phyloP scores from a whole-genome alignment of 805 yeast genomes.

The Nakazawaea populi region DNA sequence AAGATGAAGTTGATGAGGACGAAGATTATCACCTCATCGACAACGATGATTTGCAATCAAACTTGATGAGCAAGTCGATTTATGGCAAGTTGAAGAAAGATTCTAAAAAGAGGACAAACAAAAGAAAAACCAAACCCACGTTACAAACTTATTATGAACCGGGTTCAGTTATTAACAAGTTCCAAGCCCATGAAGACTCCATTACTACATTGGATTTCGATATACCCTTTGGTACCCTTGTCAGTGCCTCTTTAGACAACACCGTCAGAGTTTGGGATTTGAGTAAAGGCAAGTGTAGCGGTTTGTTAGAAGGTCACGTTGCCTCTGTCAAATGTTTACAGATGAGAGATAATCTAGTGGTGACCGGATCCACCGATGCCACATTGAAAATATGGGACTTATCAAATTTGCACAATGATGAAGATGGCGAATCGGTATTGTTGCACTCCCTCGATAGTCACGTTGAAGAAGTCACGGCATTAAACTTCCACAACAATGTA shows the following conservation, averaged over 20 bases:
- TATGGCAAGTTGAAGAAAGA: conserved; percentile 35
- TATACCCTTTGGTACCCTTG: conserved; percentile 68
- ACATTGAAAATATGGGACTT: conserved; percentile 57
- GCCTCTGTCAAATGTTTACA: conserved; percentile 57
- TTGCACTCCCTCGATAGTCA: conserved; percentile 56
- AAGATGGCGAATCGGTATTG: conserved; percentile 26
- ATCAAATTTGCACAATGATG: conserved; percentile 21
- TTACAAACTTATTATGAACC: conserved; percentile 58
- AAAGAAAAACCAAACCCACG: conserved; percentile 52
- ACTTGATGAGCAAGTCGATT: conserved; percentile 35
- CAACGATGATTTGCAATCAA: conserved; percentile 15
- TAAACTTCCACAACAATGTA: conserved; percentile 46
- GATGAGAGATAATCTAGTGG: conserved; percentile 43
- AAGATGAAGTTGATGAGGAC: conserved; percentile 14
- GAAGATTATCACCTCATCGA: conserved; percentile 13
- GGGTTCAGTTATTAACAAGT: conserved; percentile 45
- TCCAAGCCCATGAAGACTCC: conserved; percentile 47
- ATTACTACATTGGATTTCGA: conserved; percentile 63
- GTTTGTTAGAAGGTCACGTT: conserved; percentile 53
- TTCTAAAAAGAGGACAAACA: conserved; percentile 19
- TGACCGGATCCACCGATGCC: conserved; percentile 61
- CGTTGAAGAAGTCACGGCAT: conserved; percentile 58
- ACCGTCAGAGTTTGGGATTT: conserved; percentile 83
- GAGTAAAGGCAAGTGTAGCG: conserved; percentile 44
- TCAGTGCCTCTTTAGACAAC: conserved; percentile 74